Base-by-base conservation (phyloP, 768 basidiomycete species). In the Trametes villosa region DNA sequence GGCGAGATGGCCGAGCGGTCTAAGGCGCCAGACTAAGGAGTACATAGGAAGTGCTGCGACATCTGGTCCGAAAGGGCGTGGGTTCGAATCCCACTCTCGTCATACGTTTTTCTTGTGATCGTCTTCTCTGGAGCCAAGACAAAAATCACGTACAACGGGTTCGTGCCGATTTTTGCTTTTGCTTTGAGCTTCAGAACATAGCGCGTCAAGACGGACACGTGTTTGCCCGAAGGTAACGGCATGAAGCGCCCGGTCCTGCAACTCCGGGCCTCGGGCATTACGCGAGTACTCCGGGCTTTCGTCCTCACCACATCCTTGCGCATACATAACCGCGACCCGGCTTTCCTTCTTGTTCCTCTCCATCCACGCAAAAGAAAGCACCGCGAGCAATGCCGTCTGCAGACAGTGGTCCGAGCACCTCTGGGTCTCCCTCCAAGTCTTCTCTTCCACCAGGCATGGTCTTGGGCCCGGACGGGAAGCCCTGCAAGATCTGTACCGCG, bases 401-500 rank as follows among this genome's bases (percentile, higher is more conserved):
- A 3, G 47, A 40, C 1, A 49, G 26, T 13, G 29, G 38, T 17
- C 27, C 47, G 12, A 30, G 9, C 7, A 13, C 47, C 27, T 41
- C 48, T 0, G 36, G 53, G 31, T 60, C 63, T 4, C 33, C 62
- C 1, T 34, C 57, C 1, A 56, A 59, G 18, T 34, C 63, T 3
- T 34, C 63, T 9, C 69, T 89, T 29, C 89, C 91, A 0, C 89
- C 92, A 8, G 94, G 93, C 2, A 87, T 94, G 81, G 84, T 96
- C 57, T 76, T 98, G 65, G 95, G 92, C 1, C 91, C 93, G 13
- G 93, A 98, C 64, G 96, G 96, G 20, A 97, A 95, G 73, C 94
- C 92, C 0, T 98, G 96, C 81, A 96, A 94, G 77, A 86, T 92
- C 29, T 96, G 94, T 68, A 91, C 86, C 41, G 87, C 89, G 30